Conservation (phyloP, 352 stramenopile species). For the Phytopythium kandeliae region DNA sequence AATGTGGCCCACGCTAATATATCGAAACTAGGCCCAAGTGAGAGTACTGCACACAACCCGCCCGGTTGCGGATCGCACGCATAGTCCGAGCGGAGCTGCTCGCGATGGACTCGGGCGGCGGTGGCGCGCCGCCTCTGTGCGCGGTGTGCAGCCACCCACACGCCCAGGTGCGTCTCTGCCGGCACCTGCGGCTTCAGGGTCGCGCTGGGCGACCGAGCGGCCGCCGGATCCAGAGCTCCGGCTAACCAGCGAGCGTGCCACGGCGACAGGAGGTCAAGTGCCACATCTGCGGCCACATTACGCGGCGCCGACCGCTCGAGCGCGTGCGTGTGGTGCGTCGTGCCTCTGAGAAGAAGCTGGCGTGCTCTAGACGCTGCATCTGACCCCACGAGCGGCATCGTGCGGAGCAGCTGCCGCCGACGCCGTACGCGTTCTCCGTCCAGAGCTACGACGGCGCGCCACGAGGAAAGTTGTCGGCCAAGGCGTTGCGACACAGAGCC, state of each 20-base stretch:
- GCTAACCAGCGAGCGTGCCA: not conserved
- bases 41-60: no score
- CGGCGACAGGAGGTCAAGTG: conserved; percentile 1
- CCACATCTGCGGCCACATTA: conserved; percentile 5
- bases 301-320: conserved; percentile 4
- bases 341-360: no score
- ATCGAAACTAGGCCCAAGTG: no score
- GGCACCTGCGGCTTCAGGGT: not conserved
- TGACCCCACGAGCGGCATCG: not conserved
- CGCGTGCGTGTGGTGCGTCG: conserved; percentile 1
- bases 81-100: not conserved
- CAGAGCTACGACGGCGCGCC: conserved; percentile 41
- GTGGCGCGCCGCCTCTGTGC: conserved; percentile 19
- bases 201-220: not conserved
- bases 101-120: not conserved
- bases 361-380: not conserved
- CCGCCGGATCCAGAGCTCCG: not conserved
- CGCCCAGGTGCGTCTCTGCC: conserved; percentile 17
- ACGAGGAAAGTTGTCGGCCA: conserved; percentile 13
- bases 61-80: not conserved
- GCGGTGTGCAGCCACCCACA: conserved; percentile 48
- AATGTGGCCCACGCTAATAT: no score
- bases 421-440: conserved; percentile 39
- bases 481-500: conserved; percentile 17
- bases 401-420: conserved; percentile 22